Base-by-base conservation (phyloP, 108 stramenopile species). In the Schizochytrium sp. region DNA sequence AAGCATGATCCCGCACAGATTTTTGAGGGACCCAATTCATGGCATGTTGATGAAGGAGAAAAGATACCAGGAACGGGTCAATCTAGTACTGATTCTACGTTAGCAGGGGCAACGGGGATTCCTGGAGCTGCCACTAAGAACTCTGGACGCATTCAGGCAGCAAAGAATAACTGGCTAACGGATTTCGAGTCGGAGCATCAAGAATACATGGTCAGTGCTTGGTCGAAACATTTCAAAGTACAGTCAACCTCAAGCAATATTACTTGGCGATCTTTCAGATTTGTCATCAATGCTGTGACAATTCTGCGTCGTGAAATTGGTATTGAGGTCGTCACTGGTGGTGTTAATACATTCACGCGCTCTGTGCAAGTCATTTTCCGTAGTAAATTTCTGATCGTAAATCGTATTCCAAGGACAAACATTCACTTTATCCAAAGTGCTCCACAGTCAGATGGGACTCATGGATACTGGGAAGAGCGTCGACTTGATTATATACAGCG, bases 321-420 rank as follows among this genome's bases (percentile, higher is more conserved):
- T 13, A 55, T 83, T 10, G 76, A 83, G 40, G 28, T 83, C 28
- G 76, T 83, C 76, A 83, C 76, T 13, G 76, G 47, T 40, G 76
- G 76, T 55, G 76, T 55, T 8, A 83, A 83, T 42, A n/a, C 76
- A 7, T 83, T 83, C 2, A 83, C 76, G 53, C 76, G 50, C 10
- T 83, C 76, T n/a, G 53, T 55, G 7, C 76, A 83, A 42, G n/a
- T 83, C 1, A 83, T 83, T 53, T 83, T 83, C 55, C 76, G 76
- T 40, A 55, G 76, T 53, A 83, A 83, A 50, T 83, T 55, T 2
- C 47, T 83, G 53, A 17, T 83, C 47, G 76, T 83, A 0, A 83
- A 83, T 28, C 76, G 76, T n/a, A 28, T 83, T 13, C 76, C 76
- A 83, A 40, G 28, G 50, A 83, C 76, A 10, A 55, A 19, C 50